Evolutionary conservation across 495 filamentous ascomycete genomes (phyloP).

Genomic region (Lindgomyces ingoldianus): DNA sequence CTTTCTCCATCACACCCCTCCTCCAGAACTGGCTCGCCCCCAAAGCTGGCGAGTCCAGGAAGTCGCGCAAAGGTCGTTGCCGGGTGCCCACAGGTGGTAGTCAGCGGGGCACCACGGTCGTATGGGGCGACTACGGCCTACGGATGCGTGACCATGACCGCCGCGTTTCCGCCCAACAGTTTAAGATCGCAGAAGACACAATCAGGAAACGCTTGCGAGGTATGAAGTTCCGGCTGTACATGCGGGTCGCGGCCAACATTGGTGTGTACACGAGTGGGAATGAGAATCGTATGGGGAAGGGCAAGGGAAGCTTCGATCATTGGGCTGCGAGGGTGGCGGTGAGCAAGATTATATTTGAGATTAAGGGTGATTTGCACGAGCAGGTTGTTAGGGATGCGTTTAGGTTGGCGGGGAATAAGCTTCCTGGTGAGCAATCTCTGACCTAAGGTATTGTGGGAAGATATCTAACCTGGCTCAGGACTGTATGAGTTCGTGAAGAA

Average conservation of each 20-base stretch:
- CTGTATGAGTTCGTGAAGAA: constrained; percentile 92
- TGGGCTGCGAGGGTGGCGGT: constrained; percentile 89
- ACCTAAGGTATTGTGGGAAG: neutral
- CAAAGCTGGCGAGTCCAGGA: constrained; percentile 68
- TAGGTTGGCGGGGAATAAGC: constrained; percentile 88
- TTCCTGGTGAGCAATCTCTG: constrained; percentile 71
- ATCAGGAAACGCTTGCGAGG: constrained; percentile 87
- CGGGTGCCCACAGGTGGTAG: constrained; percentile 89
- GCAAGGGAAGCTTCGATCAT: constrained; percentile 95
- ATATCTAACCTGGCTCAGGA: constrained; percentile 54
- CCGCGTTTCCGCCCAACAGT: constrained; percentile 79
- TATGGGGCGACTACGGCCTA: constrained; percentile 95
- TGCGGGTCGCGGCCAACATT: constrained; percentile 83
- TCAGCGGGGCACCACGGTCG: constrained; percentile 86
- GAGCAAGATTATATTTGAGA: constrained; percentile 85
- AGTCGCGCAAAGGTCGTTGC: constrained; percentile 87
- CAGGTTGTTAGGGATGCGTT: constrained; percentile 93
- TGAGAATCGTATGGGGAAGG: constrained; percentile 96
- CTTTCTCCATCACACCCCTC: constrained; percentile 72
- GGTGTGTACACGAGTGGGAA: constrained; percentile 95
- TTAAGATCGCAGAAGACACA: constrained; percentile 87
- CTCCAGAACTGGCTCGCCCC: constrained; percentile 77
- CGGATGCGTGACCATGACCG: constrained; percentile 93
- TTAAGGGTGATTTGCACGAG: constrained; percentile 91
- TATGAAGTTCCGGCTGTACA: constrained; percentile 89